Evolutionary conservation across 495 filamentous ascomycete genomes (phyloP).

Genomic region (Aspergillus wentii): DNA sequence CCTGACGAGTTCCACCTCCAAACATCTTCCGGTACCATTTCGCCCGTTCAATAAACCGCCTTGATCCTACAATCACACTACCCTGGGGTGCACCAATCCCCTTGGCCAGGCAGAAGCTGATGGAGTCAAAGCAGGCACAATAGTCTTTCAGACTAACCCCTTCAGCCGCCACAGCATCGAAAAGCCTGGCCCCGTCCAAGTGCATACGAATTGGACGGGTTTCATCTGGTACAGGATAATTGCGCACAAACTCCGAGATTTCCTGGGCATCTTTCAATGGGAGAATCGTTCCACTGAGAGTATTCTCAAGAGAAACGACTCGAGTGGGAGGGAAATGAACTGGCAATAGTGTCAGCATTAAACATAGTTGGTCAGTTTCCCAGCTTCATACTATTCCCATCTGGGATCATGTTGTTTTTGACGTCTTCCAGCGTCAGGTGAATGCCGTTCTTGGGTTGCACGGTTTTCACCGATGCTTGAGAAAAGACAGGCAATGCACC

Average conservation of each 20-base stretch:
- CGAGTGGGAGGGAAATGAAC: constrained; percentile 47
- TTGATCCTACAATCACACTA: constrained; percentile 5
- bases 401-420: constrained; percentile 27
- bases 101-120: constrained; percentile 10
- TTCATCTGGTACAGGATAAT: no score
- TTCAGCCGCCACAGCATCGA: constrained; percentile 12
- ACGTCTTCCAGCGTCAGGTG: constrained; percentile 66
- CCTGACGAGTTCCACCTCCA: constrained; percentile 10
- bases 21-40: constrained; percentile 9
- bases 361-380: no score
- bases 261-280: constrained; percentile 11
- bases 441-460: no score
- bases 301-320: constrained; percentile 17
- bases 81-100: constrained; percentile 13
- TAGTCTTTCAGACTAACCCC: constrained; percentile 3
- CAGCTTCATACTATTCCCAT: no score
- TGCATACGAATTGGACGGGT: constrained; percentile 9
- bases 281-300: constrained; percentile 11
- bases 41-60: background rate
- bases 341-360: no score
- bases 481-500: no score
- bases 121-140: constrained; percentile 9
- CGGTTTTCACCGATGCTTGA: no score
- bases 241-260: constrained; percentile 11
- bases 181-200: constrained; percentile 21